Conservation (phyloP, 1,284 basidiomycete species). For the Peniophora sp. region DNA sequence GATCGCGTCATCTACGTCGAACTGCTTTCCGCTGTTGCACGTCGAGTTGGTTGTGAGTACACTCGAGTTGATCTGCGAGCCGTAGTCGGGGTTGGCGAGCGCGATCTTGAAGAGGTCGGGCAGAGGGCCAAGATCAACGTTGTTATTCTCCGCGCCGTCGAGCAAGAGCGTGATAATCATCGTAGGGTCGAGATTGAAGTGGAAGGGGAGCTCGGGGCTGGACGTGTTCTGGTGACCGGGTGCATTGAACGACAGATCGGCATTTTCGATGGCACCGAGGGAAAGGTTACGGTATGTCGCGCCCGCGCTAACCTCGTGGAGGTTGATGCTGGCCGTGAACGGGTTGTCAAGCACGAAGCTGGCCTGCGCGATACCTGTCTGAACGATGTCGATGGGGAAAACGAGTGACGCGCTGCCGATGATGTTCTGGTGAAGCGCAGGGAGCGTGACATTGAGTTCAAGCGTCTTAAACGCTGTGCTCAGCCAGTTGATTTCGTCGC, state of each 20-base stretch:
- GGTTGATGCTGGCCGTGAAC: conserved; percentile 53
- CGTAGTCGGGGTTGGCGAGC: conserved; percentile 40
- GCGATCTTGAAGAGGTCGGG: conserved; percentile 65
- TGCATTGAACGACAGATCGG: conserved; percentile 44
- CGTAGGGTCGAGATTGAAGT: conserved; percentile 69
- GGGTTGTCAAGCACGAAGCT: conserved; percentile 62
- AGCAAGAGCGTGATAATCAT: conserved; percentile 67
- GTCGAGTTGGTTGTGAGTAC: conserved; percentile 50
- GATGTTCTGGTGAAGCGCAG: conserved; percentile 57
- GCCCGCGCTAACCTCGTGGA: conserved; percentile 55
- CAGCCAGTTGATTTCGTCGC: conserved; percentile 53
- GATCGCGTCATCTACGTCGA: conserved; percentile 20
- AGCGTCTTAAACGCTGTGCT: conserved; percentile 66
- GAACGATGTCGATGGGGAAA: conserved; percentile 52
- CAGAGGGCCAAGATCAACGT: conserved; percentile 53
- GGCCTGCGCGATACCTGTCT: conserved; percentile 59
- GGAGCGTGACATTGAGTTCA: conserved; percentile 52
- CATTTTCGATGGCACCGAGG: conserved; percentile 59
- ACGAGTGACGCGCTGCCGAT: conserved; percentile 46
- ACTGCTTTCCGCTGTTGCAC: conserved; percentile 31
- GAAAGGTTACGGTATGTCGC: conserved; percentile 58
- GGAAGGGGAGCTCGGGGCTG: conserved; percentile 53
- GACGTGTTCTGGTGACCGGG: conserved; percentile 47
- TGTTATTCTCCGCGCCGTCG: conserved; percentile 50
- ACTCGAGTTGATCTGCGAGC: conserved; percentile 60